phyloP scores from a whole-genome alignment of 2,329 filamentous ascomycete species.

The Pyrenophora tritici-repentis region DNA sequence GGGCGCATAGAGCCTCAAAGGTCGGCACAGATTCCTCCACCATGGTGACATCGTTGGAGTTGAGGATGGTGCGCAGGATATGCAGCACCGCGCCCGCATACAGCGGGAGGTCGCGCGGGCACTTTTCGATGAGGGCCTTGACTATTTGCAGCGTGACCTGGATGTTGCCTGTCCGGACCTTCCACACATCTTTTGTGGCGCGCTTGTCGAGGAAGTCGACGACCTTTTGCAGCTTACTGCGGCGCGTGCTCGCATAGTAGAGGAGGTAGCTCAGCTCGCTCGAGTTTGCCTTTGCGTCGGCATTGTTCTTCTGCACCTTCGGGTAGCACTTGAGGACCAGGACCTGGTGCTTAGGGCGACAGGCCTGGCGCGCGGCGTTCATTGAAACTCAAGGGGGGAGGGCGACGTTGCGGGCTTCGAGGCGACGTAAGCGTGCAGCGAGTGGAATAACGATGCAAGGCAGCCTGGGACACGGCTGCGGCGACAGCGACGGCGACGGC shows the following conservation, averaged over 20 bases:
- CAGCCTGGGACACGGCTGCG: slow-evolving; percentile 4
- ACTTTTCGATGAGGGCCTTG: slow-evolving; percentile 88
- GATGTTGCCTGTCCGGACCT: slow-evolving; percentile 85
- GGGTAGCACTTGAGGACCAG: slow-evolving; percentile 96
- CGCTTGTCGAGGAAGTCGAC: slow-evolving; percentile 93
- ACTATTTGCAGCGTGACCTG: slow-evolving; percentile 95
- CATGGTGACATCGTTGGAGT: slow-evolving; percentile 87
- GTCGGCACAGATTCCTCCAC: slow-evolving; percentile 86
- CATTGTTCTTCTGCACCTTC: slow-evolving; percentile 80
- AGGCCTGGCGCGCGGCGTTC: slow-evolving; percentile 64
- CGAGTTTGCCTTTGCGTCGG: slow-evolving; percentile 93
- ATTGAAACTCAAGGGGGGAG: slow-evolving; percentile 44
- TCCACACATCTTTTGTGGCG: slow-evolving; percentile 88
- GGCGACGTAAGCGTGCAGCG: slow-evolving; percentile 8
- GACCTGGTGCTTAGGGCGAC: slow-evolving; percentile 94
- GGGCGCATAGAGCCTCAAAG: slow-evolving; percentile 84
- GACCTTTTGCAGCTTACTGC: slow-evolving; percentile 95
- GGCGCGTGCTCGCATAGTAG: slow-evolving; percentile 93
- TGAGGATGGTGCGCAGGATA: slow-evolving; percentile 80
- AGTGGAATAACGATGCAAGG: background rate
- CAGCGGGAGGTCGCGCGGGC: slow-evolving; percentile 85
- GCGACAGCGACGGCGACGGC: slow-evolving; percentile 1
- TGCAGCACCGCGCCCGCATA: slow-evolving; percentile 85
- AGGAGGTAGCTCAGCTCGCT: slow-evolving; percentile 96
- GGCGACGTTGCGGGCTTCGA: slow-evolving; percentile 4